phyloP scores from a whole-genome alignment of 352 stramenopile genomes.

The Hyaloperonospora arabidopsidis region DNA sequence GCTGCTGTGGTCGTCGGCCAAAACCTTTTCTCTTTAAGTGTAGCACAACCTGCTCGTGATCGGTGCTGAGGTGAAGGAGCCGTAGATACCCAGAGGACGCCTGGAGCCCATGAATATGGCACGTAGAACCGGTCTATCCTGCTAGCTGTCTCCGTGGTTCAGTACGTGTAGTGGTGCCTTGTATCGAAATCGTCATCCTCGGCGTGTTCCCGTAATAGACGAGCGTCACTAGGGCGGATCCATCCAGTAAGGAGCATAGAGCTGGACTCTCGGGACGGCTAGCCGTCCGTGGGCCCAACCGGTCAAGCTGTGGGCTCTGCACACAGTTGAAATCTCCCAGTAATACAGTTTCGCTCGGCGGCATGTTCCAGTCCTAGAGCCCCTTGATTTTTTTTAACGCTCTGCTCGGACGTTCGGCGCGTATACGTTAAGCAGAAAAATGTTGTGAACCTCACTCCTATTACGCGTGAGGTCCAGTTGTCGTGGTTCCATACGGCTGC shows the following conservation, averaged over 20 bases:
- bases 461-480: too few species aligned
- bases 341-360: too few species aligned
- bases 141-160: neutral
- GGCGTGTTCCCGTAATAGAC: neutral
- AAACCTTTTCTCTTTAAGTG: too few species aligned
- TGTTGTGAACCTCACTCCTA: too few species aligned
- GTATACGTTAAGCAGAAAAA: neutral
- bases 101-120: neutral
- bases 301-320: neutral
- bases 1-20: too few species aligned
- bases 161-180: neutral
- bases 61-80: neutral
- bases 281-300: neutral
- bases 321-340: neutral
- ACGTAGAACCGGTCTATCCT: constrained; percentile 1
- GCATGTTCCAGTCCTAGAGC: neutral
- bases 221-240: too few species aligned
- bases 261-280: neutral
- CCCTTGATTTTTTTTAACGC: neutral
- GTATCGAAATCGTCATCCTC: neutral
- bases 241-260: neutral
- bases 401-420: neutral
- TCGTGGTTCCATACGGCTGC: too few species aligned
- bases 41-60: too few species aligned
- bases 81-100: neutral